Evolutionary conservation across 176 grass and related monocot genomes (phyloP).

Genomic region (Aegilops speltoides): DNA sequence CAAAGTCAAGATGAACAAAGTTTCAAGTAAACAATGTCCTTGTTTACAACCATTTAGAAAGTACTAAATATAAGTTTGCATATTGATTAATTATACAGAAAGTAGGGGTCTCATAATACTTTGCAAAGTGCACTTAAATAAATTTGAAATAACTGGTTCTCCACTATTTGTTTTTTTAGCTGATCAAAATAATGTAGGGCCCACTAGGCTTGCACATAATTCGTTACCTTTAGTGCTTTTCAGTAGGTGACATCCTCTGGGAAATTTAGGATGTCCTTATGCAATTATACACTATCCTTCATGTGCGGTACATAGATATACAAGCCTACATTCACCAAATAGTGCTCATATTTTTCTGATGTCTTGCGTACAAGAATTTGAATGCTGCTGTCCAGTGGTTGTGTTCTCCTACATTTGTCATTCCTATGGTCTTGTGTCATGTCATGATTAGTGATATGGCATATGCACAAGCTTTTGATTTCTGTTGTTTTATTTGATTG

Average conservation of each 20-base stretch:
- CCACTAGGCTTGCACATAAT: background rate
- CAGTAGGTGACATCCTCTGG: background rate
- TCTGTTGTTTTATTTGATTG: constrained; percentile 24
- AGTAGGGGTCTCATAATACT: too few species aligned
- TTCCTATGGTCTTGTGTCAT: background rate
- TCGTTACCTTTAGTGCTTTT: background rate
- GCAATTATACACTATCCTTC: background rate
- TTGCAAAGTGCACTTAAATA: too few species aligned
- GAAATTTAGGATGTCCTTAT: background rate
- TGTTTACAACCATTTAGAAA: background rate
- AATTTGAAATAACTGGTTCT: background rate
- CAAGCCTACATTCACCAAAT: background rate
- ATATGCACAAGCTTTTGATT: background rate
- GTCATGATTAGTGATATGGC: background rate
- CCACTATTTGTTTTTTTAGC: background rate
- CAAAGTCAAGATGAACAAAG: too few species aligned
- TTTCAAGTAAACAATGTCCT: background rate
- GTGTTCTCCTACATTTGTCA: background rate
- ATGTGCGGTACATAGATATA: background rate
- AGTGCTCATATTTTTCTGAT: background rate
- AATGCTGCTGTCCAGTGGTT: background rate
- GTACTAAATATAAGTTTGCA: background rate
- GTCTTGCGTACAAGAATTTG: background rate
- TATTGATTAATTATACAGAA: background rate
- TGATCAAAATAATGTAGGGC: background rate